Percentiles rank a stretch among this genome's conserved stretches.
Evolutionary conservation across 805 yeast genomes (phyloP).

Genomic region (Metschnikowia aberdeeniae): DNA sequence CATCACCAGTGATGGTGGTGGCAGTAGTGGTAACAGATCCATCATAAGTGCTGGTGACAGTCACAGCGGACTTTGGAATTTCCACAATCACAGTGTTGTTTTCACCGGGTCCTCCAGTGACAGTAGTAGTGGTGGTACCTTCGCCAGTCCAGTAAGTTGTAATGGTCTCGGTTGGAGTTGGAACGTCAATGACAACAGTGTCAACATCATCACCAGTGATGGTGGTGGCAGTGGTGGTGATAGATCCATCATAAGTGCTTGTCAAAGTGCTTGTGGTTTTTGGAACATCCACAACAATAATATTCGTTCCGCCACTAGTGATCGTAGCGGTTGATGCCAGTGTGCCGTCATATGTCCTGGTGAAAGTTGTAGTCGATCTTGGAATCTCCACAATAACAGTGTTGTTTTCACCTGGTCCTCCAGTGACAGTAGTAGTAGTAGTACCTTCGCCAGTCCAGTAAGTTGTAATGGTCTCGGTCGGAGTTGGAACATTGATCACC

Average conservation of each 20-base stretch:
- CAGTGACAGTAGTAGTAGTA: conserved; percentile 1
- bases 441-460: conserved; percentile 5
- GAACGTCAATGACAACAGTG: conserved; percentile 15
- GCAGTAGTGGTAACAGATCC: too few species aligned
- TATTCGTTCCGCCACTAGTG: conserved; percentile 9
- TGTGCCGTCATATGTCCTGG: conserved; percentile 14
- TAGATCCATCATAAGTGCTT: background rate
- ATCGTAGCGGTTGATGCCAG: conserved; percentile 10
- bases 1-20: too few species aligned
- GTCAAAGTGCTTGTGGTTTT: background rate
- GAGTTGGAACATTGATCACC: conserved; percentile 10
- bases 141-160: conserved; percentile 4
- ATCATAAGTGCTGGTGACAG: too few species aligned
- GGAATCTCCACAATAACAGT: conserved; percentile 12
- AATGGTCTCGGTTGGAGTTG: conserved; percentile 4
- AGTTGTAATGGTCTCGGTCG: conserved; percentile 4
- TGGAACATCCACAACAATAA: conserved; percentile 6
- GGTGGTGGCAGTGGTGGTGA: conserved; percentile 9
- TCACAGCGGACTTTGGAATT: too few species aligned
- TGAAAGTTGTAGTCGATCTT: conserved; percentile 6
- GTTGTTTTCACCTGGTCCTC: background rate
- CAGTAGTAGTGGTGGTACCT: background rate
- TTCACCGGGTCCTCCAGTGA: conserved; percentile 4
- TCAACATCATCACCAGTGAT: conserved; percentile 15
- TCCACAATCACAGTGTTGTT: conserved; percentile 13